A percentile compares a stretch with the other conserved stretches of the same genome.
Evolutionary conservation across 306 rosid species (phyloP).

Genomic region (Dalbergia oliveri): DNA sequence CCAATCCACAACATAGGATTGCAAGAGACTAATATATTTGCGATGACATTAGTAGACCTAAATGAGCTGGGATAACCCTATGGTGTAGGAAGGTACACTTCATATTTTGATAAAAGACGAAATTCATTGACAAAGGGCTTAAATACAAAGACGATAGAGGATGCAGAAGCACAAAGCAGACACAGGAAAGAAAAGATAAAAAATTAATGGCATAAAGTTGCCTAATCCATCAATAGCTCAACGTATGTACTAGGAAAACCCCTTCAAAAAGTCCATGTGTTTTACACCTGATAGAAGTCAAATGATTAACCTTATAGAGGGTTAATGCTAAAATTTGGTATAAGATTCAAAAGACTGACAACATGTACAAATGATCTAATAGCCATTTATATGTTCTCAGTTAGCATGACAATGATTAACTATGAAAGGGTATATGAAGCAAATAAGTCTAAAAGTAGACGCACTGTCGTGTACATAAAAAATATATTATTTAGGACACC

Average conservation of each 20-base stretch:
- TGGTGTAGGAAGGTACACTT: background rate
- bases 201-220: background rate
- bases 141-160: constrained; percentile 8
- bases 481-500: background rate
- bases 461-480: too few relatives aligned
- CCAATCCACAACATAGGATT: background rate
- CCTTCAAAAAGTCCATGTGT: background rate
- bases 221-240: too few relatives aligned
- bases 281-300: background rate
- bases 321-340: constrained; percentile 21
- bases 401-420: too few relatives aligned
- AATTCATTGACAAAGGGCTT: background rate
- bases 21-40: too few relatives aligned
- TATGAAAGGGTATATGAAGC: too few relatives aligned
- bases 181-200: background rate
- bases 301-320: background rate
- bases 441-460: too few relatives aligned
- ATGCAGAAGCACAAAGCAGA: background rate
- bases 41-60: too few relatives aligned
- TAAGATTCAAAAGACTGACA: constrained; percentile 6
- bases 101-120: background rate
- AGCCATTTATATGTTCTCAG: background rate
- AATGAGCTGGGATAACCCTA: background rate
- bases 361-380: constrained; percentile 10
- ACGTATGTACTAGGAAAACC: background rate